Evolutionary conservation across 1,284 basidiomycete species (phyloP), one percentile per base, ranked within the genome.

Genomic region (Tilletia caries): DNA sequence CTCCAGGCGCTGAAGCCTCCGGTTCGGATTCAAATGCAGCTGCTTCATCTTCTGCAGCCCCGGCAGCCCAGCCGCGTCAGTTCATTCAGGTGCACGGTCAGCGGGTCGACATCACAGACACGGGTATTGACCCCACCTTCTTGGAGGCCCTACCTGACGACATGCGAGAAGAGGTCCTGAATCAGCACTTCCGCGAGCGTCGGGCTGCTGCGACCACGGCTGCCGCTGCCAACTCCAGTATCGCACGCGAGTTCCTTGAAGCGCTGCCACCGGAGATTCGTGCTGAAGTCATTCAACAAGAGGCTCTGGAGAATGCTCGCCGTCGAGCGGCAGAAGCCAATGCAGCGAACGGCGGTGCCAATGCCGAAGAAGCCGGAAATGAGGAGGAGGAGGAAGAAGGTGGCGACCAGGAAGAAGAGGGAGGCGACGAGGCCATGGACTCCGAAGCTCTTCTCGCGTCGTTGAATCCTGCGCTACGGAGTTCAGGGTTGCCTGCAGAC

Each of bases 81-180:
- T 62, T 33, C 58, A 62, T 29, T 29, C 32, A 62, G 10, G 58
- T 98, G 70, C 91, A 95, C 82, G 96, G 95, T 64, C 91, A 89
- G 73, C 88, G 90, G n/a, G 92, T 98, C 34, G 96, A 99, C 82
- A 98, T 99, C 80, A 98, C 96, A 10, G 94, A 98, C 79, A 95
- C 94, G 18, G 96, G 96, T 8, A 98, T 99, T 79, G 96, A 98
- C 82, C 93, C 95, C 1, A 95, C 92, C 10, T 98, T 99, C 88
- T 86, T 99, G 67, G 94, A 98, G 84, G 96, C 96, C 23, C 86
- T 99, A 32, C 96, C 96, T 0, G 96, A 98, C 82, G 95, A 98
- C 76, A 96, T 99, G 91, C 89, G 96, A 64, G 95, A 97, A 82
- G 96, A 99, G 83, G 94, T 98, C 33, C 87, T 99, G 67, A 95